phyloP scores from a whole-genome alignment of 768 basidiomycete species.

The Epithele typhae region DNA sequence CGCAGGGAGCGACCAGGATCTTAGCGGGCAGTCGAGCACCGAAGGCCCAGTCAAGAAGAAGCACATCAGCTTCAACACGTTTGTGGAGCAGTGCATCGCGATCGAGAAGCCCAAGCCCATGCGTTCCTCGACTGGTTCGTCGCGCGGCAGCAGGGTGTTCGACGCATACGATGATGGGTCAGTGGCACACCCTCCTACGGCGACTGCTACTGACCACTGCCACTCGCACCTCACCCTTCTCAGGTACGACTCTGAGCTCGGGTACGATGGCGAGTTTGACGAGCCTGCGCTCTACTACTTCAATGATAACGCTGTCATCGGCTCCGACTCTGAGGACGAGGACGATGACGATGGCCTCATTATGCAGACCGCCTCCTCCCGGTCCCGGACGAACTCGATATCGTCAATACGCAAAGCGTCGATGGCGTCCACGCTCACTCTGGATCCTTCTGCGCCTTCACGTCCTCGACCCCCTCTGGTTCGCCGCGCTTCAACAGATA shows the following conservation, averaged over 20 bases:
- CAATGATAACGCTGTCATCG: constrained; percentile 4
- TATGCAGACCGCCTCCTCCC: constrained; percentile 45
- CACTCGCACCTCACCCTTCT: neutral
- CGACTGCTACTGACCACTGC: too few species aligned
- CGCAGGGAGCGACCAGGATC: constrained; percentile 29
- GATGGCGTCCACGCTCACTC: constrained; percentile 19
- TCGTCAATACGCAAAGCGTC: constrained; percentile 28
- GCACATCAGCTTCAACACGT: constrained; percentile 97
- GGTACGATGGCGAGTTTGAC: constrained; percentile 46
- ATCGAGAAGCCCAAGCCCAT: constrained; percentile 67
- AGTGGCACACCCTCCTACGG: constrained; percentile 25
- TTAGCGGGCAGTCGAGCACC: constrained; percentile 22
- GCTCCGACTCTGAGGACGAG: constrained; percentile 36
- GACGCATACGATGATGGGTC: constrained; percentile 60
- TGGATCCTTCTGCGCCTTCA: constrained; percentile 8
- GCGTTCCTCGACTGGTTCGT: constrained; percentile 17
- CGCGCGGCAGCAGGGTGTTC: constrained; percentile 14
- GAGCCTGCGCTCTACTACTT: constrained; percentile 23
- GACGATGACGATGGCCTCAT: constrained; percentile 55
- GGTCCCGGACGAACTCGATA: constrained; percentile 36
- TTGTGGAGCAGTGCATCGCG: constrained; percentile 93
- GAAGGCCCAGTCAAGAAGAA: constrained; percentile 53
- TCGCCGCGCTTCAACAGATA: constrained; percentile 31
- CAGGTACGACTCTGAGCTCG: constrained; percentile 67
- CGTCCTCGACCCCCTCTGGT: constrained; percentile 24